Percentiles rank a stretch among this genome's conserved stretches.
phyloP scores from a whole-genome alignment of 1,284 basidiomycete species.

The Volvariella surrecta region DNA sequence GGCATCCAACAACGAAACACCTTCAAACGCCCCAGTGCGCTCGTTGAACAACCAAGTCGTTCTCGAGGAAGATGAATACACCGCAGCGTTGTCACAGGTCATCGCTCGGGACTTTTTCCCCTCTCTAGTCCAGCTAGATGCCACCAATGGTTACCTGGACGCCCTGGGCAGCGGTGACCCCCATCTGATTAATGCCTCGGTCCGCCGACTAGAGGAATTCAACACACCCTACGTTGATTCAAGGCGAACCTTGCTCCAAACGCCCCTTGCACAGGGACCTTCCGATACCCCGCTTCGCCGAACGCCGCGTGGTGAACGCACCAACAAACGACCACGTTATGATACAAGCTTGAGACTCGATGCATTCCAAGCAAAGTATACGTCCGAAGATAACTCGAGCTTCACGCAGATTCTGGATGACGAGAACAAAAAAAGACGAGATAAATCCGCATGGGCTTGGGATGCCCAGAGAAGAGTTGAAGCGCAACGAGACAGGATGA shows the following conservation, averaged over 20 bases:
- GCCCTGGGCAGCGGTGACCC: conserved; percentile 70
- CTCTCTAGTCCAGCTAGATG: conserved; percentile 78
- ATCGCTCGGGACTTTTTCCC: conserved; percentile 98
- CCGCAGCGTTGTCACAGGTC: conserved; percentile 84
- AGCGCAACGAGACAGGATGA: conserved; percentile 48
- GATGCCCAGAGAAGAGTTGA: conserved; percentile 80
- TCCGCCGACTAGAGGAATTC: conserved; percentile 63
- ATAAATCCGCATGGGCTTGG: conserved; percentile 86
- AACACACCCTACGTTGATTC: conserved; percentile 37
- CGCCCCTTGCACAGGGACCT: conserved; percentile 52
- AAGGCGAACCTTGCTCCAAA: conserved; percentile 25
- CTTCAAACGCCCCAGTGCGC: conserved; percentile 21
- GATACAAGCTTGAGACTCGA: conserved; percentile 66
- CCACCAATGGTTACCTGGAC: conserved; percentile 79
- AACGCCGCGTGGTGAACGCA: conserved; percentile 28
- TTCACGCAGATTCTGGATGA: conserved; percentile 86
- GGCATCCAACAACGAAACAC: not conserved
- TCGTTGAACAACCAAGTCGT: conserved; percentile 68
- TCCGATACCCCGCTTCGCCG: conserved; percentile 56
- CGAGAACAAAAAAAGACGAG: conserved; percentile 75
- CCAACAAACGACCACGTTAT: conserved; percentile 47
- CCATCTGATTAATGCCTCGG: conserved; percentile 61
- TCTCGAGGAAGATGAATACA: conserved; percentile 96
- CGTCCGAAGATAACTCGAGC: conserved; percentile 92
- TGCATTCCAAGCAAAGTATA: conserved; percentile 82